A percentile compares a stretch with the other conserved stretches of the same genome.
phyloP scores from a whole-genome alignment of 148 eudicot genomes.

The Arbutus unedo region DNA sequence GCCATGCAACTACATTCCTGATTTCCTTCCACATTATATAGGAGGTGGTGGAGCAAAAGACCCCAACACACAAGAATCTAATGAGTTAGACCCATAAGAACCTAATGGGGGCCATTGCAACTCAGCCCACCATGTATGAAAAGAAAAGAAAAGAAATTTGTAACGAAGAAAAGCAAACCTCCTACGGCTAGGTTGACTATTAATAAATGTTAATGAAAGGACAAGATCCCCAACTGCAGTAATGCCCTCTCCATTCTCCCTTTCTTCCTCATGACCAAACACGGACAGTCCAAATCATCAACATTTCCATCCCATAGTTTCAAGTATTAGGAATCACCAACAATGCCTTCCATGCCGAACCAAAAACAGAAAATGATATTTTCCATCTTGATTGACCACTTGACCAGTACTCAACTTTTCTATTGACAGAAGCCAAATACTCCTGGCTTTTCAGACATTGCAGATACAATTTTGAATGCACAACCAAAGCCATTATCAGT shows the following conservation, averaged over 20 bases:
- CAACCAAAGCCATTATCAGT: neutral
- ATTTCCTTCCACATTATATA: neutral
- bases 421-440: neutral
- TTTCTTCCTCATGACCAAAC: neutral
- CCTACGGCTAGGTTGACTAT: neutral
- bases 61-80: too few relatives aligned
- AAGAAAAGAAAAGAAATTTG: neutral
- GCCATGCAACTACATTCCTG: neutral
- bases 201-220: neutral
- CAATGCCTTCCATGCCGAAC: too few relatives aligned
- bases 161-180: neutral
- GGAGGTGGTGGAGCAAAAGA: too few relatives aligned
- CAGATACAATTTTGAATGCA: neutral
- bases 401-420: neutral
- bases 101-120: neutral
- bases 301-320: neutral
- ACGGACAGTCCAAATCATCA: neutral
- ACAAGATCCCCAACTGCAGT: neutral
- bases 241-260: neutral
- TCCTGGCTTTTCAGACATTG: neutral
- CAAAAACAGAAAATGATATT: neutral
- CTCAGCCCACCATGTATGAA: neutral
- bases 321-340: too few relatives aligned
- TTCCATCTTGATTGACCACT: neutral
- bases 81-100: neutral